Conservation (phyloP, 441 rosid species). For the Geranium incanum region DNA sequence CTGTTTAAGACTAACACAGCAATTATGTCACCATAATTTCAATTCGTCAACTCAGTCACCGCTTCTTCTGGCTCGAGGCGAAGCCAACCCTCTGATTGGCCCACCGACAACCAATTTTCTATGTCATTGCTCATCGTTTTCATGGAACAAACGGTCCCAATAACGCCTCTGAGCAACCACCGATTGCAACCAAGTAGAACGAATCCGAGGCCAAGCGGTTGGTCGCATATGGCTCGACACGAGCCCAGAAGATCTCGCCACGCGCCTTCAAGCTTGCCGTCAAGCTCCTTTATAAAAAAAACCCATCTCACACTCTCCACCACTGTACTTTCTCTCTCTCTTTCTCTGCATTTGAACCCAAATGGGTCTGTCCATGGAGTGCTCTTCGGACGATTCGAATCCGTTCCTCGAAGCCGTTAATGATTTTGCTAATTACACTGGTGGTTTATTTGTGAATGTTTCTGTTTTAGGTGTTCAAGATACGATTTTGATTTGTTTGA, state of each 20-base stretch:
- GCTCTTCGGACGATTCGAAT: conserved; percentile 47
- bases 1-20: too few relatives aligned
- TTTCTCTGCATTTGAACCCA: neutral
- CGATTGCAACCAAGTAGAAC: neutral
- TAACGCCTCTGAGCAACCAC: neutral
- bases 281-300: neutral
- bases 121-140: too few relatives aligned
- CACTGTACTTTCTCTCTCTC: neutral
- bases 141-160: neutral
- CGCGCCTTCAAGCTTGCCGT: neutral
- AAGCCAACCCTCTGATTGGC: too few relatives aligned
- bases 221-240: neutral
- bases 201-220: neutral
- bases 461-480: too few relatives aligned
- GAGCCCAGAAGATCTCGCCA: neutral
- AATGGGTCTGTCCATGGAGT: conserved; percentile 33
- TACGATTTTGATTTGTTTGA: neutral
- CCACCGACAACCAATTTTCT: too few relatives aligned
- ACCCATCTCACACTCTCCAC: neutral
- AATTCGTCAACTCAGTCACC: too few relatives aligned
- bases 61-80: too few relatives aligned
- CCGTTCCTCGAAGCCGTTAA: conserved; percentile 61
- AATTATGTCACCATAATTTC: too few relatives aligned
- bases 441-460: conserved; percentile 18
- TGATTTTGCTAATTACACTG: conserved; percentile 66